These are phyloP conservation scores for Kodamaea lidongshanica DNA, from an alignment of 805 yeast genomes.

Conservation along the genomic window DNA sequence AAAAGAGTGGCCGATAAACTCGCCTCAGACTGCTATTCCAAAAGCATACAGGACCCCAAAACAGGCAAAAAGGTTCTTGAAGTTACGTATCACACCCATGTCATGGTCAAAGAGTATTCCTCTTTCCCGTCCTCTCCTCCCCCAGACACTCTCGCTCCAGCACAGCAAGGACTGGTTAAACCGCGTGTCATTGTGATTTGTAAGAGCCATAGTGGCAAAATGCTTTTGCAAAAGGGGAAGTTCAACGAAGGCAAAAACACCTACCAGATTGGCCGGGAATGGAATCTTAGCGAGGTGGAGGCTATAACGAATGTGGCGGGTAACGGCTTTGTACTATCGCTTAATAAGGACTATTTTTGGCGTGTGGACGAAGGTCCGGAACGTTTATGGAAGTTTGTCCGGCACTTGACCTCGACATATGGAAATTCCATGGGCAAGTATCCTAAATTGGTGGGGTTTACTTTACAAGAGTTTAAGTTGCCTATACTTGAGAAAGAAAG, in stretches of 20 bases:
- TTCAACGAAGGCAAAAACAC: constrained; percentile 60
- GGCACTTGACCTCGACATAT: constrained; percentile 26
- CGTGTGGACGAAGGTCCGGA: constrained; percentile 32
- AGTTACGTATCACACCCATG: constrained; percentile 63
- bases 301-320: constrained; percentile 47
- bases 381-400: constrained; percentile 30
- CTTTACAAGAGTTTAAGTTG: constrained; percentile 29
- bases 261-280: constrained; percentile 86
- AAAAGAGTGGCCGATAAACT: constrained; percentile 26
- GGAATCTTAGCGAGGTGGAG: constrained; percentile 73
- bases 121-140: constrained; percentile 65
- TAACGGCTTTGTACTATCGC: constrained; percentile 51
- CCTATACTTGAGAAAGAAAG: too few species aligned
- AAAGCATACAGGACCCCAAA: constrained; percentile 15
- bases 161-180: constrained; percentile 39
- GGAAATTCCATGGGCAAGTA: constrained; percentile 33
- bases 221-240: constrained; percentile 78
- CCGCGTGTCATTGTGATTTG: constrained; percentile 57
- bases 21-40: constrained; percentile 34
- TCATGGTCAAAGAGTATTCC: constrained; percentile 67
- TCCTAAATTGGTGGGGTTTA: constrained; percentile 30
- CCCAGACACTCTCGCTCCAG: constrained; percentile 45
- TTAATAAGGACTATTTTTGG: constrained; percentile 86
- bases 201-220: constrained; percentile 58
- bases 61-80: constrained; percentile 21